These are phyloP conservation scores for Mycena kentingensis DNA, from an alignment of 768 basidiomycete species.

Conservation along the genomic window DNA sequence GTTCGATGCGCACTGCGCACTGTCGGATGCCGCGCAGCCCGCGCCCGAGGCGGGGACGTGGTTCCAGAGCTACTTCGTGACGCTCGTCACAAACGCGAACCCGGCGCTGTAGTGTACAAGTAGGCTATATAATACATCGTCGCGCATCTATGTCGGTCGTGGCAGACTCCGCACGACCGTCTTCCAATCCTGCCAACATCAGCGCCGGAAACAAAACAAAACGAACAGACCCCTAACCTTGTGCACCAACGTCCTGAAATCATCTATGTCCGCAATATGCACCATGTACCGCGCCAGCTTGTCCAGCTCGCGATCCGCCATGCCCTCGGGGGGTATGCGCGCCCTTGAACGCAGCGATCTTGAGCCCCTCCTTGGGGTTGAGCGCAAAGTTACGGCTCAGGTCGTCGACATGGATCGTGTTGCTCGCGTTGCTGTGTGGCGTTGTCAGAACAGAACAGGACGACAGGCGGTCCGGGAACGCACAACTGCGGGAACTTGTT, in stretches of 20 bases:
- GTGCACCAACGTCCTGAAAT: constrained; percentile 68
- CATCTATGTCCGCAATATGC: constrained; percentile 57
- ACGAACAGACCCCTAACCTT: constrained; percentile 46
- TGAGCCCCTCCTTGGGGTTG: constrained; percentile 81
- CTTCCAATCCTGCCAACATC: constrained; percentile 59
- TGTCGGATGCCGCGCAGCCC: constrained; percentile 50
- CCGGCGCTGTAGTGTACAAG: constrained; percentile 43
- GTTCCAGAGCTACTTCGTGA: constrained; percentile 69
- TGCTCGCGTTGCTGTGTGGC: constrained; percentile 48
- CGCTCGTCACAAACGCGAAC: constrained; percentile 55
- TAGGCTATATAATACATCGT: too few species aligned
- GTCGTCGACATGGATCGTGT: constrained; percentile 90
- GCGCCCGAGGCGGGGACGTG: constrained; percentile 67
- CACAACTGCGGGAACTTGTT: constrained; percentile 83
- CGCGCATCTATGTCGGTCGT: too few species aligned
- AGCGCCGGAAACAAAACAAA: too few species aligned
- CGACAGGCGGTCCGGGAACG: constrained; percentile 23
- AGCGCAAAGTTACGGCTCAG: constrained; percentile 88
- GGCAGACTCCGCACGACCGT: constrained; percentile 45
- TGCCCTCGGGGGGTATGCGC: constrained; percentile 64
- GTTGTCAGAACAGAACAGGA: neutral
- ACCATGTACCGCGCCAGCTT: constrained; percentile 67
- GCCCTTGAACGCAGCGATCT: constrained; percentile 80
- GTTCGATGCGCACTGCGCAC: constrained; percentile 40
- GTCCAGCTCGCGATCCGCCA: constrained; percentile 68